Percentiles rank a stretch among this genome's conserved stretches.
Evolutionary conservation across 169 alveolate genomes (phyloP).

Genomic region (Cryptosporidium canis): DNA sequence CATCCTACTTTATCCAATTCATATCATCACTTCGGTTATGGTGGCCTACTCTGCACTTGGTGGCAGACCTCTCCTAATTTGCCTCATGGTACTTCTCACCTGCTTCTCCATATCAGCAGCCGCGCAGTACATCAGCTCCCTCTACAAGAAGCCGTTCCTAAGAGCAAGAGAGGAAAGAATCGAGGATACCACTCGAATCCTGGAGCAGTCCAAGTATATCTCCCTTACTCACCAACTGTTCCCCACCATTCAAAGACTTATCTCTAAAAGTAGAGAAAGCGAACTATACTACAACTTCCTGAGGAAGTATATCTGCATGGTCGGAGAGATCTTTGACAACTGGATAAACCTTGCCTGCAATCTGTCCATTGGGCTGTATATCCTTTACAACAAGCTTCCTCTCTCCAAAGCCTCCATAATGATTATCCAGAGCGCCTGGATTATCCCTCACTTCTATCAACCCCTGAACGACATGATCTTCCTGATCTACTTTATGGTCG

Average conservation of each 20-base stretch:
- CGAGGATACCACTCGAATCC: conserved; percentile 18
- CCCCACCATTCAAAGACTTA: conserved; percentile 4
- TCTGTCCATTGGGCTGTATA: conserved; percentile 21
- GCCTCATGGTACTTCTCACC: not conserved
- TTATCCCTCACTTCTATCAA: conserved; percentile 52
- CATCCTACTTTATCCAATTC: conserved; percentile 36
- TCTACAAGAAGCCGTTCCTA: conserved; percentile 57
- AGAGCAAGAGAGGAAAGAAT: conserved; percentile 68
- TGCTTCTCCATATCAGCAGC: conserved; percentile 22
- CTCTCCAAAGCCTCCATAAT: conserved; percentile 35
- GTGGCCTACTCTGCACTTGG: conserved; percentile 64
- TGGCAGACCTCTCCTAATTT: conserved; percentile 30
- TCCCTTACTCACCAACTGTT: conserved; percentile 64
- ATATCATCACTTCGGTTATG: conserved; percentile 9
- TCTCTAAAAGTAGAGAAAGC: not conserved
- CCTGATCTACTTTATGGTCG: conserved; percentile 23
- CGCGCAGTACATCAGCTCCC: conserved; percentile 31
- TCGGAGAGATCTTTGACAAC: conserved; percentile 33
- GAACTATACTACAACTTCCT: conserved; percentile 42
- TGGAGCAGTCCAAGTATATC: conserved; percentile 40
- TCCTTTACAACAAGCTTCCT: conserved; percentile 23
- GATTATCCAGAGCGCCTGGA: conserved; percentile 61
- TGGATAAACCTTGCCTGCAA: conserved; percentile 34
- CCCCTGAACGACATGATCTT: conserved; percentile 39
- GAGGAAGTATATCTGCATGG: conserved; percentile 58